A percentile compares a stretch with the other conserved stretches of the same genome.
These are phyloP conservation scores for Nigrospora sphaerica DNA, from an alignment of 2,329 filamentous ascomycete species.

Conservation along the genomic window DNA sequence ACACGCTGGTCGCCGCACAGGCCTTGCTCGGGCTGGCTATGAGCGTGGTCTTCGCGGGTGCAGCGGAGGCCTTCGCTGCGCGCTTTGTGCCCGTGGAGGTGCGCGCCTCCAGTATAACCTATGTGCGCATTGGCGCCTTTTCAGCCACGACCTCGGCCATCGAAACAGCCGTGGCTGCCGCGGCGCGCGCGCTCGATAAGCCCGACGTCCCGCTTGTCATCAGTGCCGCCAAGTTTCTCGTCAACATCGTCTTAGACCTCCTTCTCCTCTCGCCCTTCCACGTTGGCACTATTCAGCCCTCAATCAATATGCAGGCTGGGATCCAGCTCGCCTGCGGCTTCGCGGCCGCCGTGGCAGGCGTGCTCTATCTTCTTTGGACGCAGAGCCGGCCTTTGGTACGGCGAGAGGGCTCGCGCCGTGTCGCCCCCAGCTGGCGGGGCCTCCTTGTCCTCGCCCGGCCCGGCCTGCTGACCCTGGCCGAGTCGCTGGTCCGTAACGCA, in stretches of 20 bases:
- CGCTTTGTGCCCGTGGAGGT: too few species aligned
- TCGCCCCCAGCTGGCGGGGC: conserved; percentile 29
- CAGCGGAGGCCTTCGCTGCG: too few species aligned
- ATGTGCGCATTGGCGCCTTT: conserved; percentile 56
- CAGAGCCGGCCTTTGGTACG: too few species aligned
- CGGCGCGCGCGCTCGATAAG: conserved; percentile 59
- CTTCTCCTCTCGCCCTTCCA: conserved; percentile 61
- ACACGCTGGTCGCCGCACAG: too few species aligned
- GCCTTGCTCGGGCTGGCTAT: too few species aligned
- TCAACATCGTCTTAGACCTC: conserved; percentile 63
- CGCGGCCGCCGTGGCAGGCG: conserved; percentile 43
- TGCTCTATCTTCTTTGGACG: conserved; percentile 50
- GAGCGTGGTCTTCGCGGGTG: too few species aligned
- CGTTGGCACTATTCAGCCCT: conserved; percentile 44
- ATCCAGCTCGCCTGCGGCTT: conserved; percentile 57
- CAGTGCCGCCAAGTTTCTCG: too few species aligned
- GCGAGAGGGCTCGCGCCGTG: conserved; percentile 19
- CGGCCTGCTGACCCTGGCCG: too few species aligned
- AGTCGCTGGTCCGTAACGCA: too few species aligned
- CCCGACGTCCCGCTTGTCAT: too few species aligned
- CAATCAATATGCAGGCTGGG: conserved; percentile 56
- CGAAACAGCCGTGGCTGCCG: conserved; percentile 53
- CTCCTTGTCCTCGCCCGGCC: conserved; percentile 48
- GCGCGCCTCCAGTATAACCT: too few species aligned
- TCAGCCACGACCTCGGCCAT: conserved; percentile 54